Evolutionary conservation across 2,329 filamentous ascomycete species (phyloP).

Genomic region (Aureobasidium sp.): DNA sequence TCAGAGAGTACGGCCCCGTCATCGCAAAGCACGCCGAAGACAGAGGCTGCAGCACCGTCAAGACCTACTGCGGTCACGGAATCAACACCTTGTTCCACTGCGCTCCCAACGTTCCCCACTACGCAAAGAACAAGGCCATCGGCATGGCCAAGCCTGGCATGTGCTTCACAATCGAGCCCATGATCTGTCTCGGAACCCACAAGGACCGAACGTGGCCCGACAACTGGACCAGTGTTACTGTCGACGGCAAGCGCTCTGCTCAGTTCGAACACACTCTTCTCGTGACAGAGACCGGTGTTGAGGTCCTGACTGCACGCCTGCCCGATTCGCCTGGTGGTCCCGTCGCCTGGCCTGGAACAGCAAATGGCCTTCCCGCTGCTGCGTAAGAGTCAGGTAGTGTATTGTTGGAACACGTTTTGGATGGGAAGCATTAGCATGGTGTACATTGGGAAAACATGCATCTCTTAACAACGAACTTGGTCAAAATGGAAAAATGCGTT

Average conservation of each 20-base stretch:
- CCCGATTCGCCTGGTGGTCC: slow-evolving; percentile 68
- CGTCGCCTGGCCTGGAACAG: slow-evolving; percentile 46
- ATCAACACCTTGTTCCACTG: slow-evolving; percentile 92
- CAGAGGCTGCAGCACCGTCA: slow-evolving; percentile 78
- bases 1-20: slow-evolving; percentile 85
- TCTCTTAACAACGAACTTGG: background rate
- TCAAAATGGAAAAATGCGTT: background rate
- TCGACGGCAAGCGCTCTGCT: slow-evolving; percentile 80
- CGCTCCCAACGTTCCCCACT: slow-evolving; percentile 90
- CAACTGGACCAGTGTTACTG: slow-evolving; percentile 94
- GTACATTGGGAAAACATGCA: background rate
- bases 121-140: slow-evolving; percentile 96
- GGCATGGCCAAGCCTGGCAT: slow-evolving; percentile 91
- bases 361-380: slow-evolving; percentile 4
- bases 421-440: slow-evolving; percentile 2
- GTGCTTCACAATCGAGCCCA: slow-evolving; percentile 98
- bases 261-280: slow-evolving; percentile 88
- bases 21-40: slow-evolving; percentile 94
- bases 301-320: slow-evolving; percentile 67
- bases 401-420: background rate
- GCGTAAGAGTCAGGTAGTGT: background rate
- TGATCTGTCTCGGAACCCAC: slow-evolving; percentile 90
- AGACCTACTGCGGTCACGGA: slow-evolving; percentile 93
- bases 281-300: slow-evolving; percentile 73
- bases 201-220: slow-evolving; percentile 95